Conservation (phyloP, 805 yeast species). For the Naumovozyma castellii region DNA sequence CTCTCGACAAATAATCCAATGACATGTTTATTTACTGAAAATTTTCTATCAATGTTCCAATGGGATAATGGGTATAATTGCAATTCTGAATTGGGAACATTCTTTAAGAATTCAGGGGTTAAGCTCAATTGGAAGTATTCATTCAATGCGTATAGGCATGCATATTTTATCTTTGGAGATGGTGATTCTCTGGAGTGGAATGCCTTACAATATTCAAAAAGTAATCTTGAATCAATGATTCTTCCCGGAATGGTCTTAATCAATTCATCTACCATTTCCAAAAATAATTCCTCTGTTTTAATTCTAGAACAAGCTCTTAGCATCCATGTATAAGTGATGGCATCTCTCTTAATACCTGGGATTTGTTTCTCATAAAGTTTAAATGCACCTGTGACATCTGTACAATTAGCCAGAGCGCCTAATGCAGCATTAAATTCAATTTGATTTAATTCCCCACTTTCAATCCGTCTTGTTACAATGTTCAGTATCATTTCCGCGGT, state of each 20-base stretch:
- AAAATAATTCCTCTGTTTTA: conserved; percentile 12
- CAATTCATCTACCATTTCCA: conserved; percentile 11
- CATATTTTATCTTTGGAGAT: conserved; percentile 1
- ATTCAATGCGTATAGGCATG: conserved; percentile 8
- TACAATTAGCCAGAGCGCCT: conserved; percentile 36
- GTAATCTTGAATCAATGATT: conserved; percentile 15
- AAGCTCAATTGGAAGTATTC: conserved; percentile 11
- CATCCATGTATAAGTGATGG: conserved; percentile 20
- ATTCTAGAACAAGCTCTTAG: conserved; percentile 16
- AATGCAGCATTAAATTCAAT: conserved; percentile 40
- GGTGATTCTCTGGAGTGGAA: conserved; percentile 9
- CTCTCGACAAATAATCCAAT: conserved; percentile 16
- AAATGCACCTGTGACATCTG: conserved; percentile 32
- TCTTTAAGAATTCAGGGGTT: background rate
- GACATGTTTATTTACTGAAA: conserved; percentile 10
- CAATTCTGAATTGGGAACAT: conserved; percentile 2
- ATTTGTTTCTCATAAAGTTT: conserved; percentile 29
- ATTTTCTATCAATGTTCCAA: conserved; percentile 11
- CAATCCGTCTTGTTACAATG: conserved; percentile 27
- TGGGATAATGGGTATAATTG: conserved; percentile 10
- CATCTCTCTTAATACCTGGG: conserved; percentile 12
- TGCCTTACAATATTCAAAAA: conserved; percentile 19
- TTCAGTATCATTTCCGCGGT: conserved; percentile 30
- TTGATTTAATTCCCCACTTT: conserved; percentile 27
- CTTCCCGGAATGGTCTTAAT: conserved; percentile 13